Evolutionary conservation across 805 yeast genomes (phyloP), one percentile per base, ranked within the genome.

Genomic region (Yamadazyma olivae): DNA sequence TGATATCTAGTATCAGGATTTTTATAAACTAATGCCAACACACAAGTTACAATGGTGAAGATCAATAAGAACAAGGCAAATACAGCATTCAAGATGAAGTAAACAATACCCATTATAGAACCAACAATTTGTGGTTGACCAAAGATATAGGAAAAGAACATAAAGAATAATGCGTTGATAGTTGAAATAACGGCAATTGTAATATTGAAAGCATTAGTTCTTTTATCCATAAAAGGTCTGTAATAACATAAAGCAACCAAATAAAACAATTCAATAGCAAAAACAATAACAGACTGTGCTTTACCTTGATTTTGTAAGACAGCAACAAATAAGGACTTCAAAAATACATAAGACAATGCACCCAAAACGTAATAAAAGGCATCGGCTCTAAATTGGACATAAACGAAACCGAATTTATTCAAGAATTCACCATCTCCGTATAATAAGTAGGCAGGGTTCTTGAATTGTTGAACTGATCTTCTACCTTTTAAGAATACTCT

Each of bases 1-100:
- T 88, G 91, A 67, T 93, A 93, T 50, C 95, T 77, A 7, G 91
- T 79, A 61, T 93, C 99, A 35, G 99, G 98, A 59, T 93, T 89
- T 70, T 84, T 88, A 59, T 84, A 82, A 21, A 90, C 48, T 50
- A 93, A 61, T 0, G 96, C 96, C 61, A 88, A 67, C 5, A 81
- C 68, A 66, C 98, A 90, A 1, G 96, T 85, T 25, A 89, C 78
- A 49, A 93, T 80, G 30, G 96, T 89, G 71, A 90, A 82, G 32
- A 93, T 67, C 56, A 93, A 66, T 52, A 91, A 72, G 51, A 86
- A 74, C 46, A 87, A 70, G 3, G 97, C 91, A 61, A 88, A 84
- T 0, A 79, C 81, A 0, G 99, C 99, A 60, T 93, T 93, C 52
- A 91, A 55, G 16, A 93, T 77, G 53, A 93, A 93, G 50, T 87